A percentile compares a stretch with the other conserved stretches of the same genome.
Conservation (phyloP, 345 rosid species). For the Euphorbia pulcherrima region DNA sequence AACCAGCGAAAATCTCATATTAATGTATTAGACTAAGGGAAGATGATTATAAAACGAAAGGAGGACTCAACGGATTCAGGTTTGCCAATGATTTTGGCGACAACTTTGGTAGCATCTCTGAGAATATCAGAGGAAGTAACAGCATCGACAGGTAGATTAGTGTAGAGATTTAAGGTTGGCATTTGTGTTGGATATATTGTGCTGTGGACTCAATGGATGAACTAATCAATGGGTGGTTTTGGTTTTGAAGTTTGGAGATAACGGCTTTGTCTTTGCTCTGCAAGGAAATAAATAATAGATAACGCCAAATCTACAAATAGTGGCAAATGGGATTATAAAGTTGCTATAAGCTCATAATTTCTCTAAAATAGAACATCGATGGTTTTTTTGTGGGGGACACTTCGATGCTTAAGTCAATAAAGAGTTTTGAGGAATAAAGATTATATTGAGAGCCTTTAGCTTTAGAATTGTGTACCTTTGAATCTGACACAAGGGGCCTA, state of each 20-base stretch:
- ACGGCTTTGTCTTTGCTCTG: background rate
- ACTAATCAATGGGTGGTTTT: background rate
- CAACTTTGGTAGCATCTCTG: conserved; percentile 81
- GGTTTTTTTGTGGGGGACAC: no score
- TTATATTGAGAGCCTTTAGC: no score
- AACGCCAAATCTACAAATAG: no score
- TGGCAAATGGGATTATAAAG: no score
- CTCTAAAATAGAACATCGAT: no score
- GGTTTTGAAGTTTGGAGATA: background rate
- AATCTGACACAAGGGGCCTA: no score
- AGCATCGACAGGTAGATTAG: conserved; percentile 80
- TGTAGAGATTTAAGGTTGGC: conserved; percentile 83
- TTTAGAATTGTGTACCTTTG: no score
- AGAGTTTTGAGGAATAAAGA: no score
- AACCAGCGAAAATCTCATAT: background rate
- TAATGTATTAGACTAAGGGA: background rate
- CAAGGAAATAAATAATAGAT: no score
- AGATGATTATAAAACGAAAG: background rate
- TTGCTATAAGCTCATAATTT: no score
- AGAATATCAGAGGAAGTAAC: conserved; percentile 85
- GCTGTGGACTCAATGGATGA: no score
- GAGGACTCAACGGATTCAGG: conserved; percentile 67
- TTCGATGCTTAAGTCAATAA: no score
- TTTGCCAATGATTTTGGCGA: conserved; percentile 86
- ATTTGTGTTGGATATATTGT: conserved; percentile 20